Base-by-base conservation (phyloP, 768 basidiomycete genomes). In the Gloeostereum incarnatum region DNA sequence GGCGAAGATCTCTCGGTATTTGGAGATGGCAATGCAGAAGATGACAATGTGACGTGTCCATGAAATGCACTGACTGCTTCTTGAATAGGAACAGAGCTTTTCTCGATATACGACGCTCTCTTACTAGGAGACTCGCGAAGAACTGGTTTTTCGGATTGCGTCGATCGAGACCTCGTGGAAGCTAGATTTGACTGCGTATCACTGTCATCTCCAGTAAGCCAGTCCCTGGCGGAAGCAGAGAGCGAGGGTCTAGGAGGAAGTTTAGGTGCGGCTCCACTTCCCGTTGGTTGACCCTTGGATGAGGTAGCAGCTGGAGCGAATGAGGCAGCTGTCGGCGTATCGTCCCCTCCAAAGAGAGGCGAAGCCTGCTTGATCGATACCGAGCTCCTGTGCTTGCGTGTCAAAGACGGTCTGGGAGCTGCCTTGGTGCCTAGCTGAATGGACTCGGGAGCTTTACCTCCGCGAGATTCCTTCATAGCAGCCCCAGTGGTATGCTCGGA, bases 71-170 rank as follows among this genome's bases (percentile, higher is more conserved):
- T 42, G 21, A 57, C 48, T 42, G 67, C 55, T 40, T 68, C 57
- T 31, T 60, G 60, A 40, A 69, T 54, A 39, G 58, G 45, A 45
- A 66, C 47, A 44, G 58, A 46, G 52, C 55, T 56, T 43, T 65
- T 68, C 48, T 81, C 70, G 23, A 83, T 71, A 36, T 73, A 67
- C 2, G 82, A 84, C 24, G 81, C 72, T 9, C 81, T 74, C 58
- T 85, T 86, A 51, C 75, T 75, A 16, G 81, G 81, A 13, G 80
- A 81, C 14, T 79, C 73, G 39, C 83, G 76, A 36, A 85, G 56
- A 21, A 80, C 60, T 3, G 78, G 71, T 16, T 63, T 55, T 32
- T 63, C 58, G 26, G 53, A 24, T 29, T 40, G 38, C 19, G 41
- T 30, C 22, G 33, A 11, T 22, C 29, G 49, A 41, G 13, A 49